Percentiles rank a stretch among this genome's conserved stretches.
Evolutionary conservation across 2,329 filamentous ascomycete genomes (phyloP).

Genomic region (Orbilia blumenaviensis): DNA sequence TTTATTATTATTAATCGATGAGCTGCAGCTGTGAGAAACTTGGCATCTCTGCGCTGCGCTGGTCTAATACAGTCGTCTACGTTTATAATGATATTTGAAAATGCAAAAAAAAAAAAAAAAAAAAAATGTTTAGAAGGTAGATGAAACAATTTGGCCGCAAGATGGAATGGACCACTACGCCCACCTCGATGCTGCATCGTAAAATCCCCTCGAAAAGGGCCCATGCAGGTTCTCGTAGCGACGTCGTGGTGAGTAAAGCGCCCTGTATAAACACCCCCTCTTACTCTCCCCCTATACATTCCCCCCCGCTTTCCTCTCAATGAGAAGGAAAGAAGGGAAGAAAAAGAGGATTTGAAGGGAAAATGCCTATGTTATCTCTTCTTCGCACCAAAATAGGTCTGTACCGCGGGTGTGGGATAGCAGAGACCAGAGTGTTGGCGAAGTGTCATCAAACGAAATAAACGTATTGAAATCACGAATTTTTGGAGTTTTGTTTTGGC

Average conservation of each 20-base stretch:
- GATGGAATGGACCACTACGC: constrained; percentile 75
- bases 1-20: too few relatives aligned
- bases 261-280: constrained; percentile 60
- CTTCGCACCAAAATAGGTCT: constrained; percentile 87
- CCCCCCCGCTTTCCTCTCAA: not conserved
- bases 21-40: too few relatives aligned
- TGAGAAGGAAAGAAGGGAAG: constrained; percentile 12
- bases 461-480: not conserved
- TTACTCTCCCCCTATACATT: constrained; percentile 37
- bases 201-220: too few relatives aligned
- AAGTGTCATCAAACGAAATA: constrained; percentile 64
- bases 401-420: constrained; percentile 72
- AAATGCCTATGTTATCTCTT: constrained; percentile 67
- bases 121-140: not conserved
- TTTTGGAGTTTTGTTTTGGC: constrained; percentile 21
- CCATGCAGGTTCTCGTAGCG: constrained; percentile 55
- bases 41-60: too few relatives aligned
- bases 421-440: constrained; percentile 83
- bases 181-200: constrained; percentile 63
- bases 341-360: constrained; percentile 59
- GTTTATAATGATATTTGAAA: too few relatives aligned
- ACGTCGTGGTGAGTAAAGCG: constrained; percentile 74
- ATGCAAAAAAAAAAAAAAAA: not conserved
- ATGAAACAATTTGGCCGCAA: constrained; percentile 61
- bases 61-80: too few relatives aligned